phyloP scores from a whole-genome alignment of 257 asterid species.

The Striga asiatica region DNA sequence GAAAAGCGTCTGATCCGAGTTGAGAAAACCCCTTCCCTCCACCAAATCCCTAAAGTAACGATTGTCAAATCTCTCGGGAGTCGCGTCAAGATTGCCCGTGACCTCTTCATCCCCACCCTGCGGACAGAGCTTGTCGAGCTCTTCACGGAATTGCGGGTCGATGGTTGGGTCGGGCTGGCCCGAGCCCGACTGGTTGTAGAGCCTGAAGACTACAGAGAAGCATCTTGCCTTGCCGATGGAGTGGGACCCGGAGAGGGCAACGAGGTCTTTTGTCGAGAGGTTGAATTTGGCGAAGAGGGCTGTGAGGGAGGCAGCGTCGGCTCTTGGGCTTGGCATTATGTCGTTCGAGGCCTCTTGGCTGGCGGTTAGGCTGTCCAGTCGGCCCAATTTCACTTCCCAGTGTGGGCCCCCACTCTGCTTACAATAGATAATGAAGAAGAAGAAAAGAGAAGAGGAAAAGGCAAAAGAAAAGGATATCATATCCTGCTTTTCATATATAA shows the following conservation, averaged over 20 bases:
- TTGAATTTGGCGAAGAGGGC: conserved; percentile 53
- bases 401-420: conserved; percentile 85
- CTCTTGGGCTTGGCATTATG: conserved; percentile 94
- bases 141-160: conserved; percentile 33
- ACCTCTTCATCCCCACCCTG: conserved; percentile 55
- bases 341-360: conserved; percentile 64
- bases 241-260: conserved; percentile 93
- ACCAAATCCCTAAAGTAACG: conserved; percentile 70
- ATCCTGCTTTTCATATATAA: no score
- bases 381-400: conserved; percentile 82
- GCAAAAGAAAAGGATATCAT: conserved; percentile 91
- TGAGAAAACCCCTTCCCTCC: conserved; percentile 62
- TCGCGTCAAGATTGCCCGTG: conserved; percentile 59
- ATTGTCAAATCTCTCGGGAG: conserved; percentile 58
- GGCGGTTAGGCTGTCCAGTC: conserved; percentile 79
- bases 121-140: conserved; percentile 56
- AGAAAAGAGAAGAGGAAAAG: conserved; percentile 6
- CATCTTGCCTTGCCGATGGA: conserved; percentile 85
- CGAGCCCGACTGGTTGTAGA: conserved; percentile 84
- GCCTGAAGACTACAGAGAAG: conserved; percentile 73
- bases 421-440: background rate
- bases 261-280: conserved; percentile 62
- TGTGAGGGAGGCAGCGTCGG: conserved; percentile 55
- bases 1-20: conserved; percentile 62
- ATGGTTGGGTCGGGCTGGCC: conserved; percentile 81